Evolutionary conservation across 768 basidiomycete genomes (phyloP).

Genomic region (Termitomyces eurrhizus): DNA sequence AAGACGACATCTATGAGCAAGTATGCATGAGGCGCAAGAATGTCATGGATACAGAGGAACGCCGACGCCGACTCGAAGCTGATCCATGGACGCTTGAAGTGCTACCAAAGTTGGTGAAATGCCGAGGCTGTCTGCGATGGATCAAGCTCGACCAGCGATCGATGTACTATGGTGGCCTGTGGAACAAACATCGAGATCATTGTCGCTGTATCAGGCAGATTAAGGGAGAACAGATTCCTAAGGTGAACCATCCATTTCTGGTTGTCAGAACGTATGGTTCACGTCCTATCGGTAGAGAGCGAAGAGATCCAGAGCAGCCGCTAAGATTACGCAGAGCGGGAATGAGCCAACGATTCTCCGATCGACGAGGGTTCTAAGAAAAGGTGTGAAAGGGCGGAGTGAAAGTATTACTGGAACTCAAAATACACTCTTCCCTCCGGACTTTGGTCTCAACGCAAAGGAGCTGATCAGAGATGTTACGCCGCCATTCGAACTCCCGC

Average conservation of each 20-base stretch:
- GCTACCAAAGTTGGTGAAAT: conserved; percentile 6
- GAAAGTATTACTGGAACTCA: neutral
- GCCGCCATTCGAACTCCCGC: neutral
- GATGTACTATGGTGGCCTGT: conserved; percentile 8
- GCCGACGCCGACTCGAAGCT: conserved; percentile 4
- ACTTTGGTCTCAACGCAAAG: too few relatives aligned
- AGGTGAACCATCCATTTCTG: neutral
- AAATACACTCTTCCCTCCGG: neutral
- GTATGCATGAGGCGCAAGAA: conserved; percentile 3
- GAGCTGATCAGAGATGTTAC: neutral
- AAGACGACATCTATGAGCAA: neutral
- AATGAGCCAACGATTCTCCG: neutral
- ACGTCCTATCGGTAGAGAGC: neutral
- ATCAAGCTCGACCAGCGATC: conserved; percentile 12
- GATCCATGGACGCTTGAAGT: conserved; percentile 7
- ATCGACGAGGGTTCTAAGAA: neutral
- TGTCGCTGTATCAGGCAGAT: conserved; percentile 8
- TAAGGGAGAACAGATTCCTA: conserved; percentile 3
- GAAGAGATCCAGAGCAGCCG: neutral
- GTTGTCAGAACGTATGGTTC: neutral
- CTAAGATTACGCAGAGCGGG: neutral
- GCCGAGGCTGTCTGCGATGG: conserved; percentile 8
- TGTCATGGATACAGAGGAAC: conserved; percentile 9
- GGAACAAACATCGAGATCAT: conserved; percentile 7
- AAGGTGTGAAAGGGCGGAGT: neutral